phyloP scores from a whole-genome alignment of 768 basidiomycete species.

The Tulasnella sp. region DNA sequence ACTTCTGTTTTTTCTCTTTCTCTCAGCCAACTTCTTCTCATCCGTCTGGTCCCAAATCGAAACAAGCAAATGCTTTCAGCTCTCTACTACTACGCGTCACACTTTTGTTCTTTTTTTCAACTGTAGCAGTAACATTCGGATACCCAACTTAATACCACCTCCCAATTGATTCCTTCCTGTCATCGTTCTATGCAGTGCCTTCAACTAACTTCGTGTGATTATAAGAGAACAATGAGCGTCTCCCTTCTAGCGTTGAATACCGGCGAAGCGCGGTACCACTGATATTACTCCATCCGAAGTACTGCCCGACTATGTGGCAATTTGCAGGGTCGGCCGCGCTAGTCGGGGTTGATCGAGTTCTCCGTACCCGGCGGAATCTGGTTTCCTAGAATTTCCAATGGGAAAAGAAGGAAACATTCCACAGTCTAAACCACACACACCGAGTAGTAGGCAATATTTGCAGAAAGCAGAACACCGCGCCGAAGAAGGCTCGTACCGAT shows the following conservation, averaged over 20 bases:
- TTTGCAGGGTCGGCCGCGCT: background rate
- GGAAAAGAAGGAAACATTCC: background rate
- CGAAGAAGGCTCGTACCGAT: background rate
- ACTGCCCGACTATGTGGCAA: background rate
- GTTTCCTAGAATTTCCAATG: background rate
- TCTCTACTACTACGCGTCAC: background rate
- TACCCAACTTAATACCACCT: conserved; percentile 2
- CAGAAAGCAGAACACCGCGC: background rate
- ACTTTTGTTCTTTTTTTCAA: background rate
- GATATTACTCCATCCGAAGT: background rate
- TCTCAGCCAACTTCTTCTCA: background rate
- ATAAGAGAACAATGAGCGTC: background rate
- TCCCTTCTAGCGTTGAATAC: background rate
- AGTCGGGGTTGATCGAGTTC: conserved; percentile 4
- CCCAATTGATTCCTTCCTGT: background rate
- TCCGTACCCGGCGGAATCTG: background rate
- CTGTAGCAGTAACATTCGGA: conserved; percentile 1
- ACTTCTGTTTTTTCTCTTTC: background rate
- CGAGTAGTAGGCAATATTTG: background rate
- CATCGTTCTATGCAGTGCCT: background rate
- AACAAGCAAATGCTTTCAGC: background rate
- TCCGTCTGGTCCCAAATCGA: background rate
- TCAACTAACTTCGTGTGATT: background rate
- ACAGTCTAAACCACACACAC: background rate
- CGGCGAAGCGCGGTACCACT: background rate